These are phyloP conservation scores for Harrya chromipes DNA, from an alignment of 768 basidiomycete species.

Conservation along the genomic window DNA sequence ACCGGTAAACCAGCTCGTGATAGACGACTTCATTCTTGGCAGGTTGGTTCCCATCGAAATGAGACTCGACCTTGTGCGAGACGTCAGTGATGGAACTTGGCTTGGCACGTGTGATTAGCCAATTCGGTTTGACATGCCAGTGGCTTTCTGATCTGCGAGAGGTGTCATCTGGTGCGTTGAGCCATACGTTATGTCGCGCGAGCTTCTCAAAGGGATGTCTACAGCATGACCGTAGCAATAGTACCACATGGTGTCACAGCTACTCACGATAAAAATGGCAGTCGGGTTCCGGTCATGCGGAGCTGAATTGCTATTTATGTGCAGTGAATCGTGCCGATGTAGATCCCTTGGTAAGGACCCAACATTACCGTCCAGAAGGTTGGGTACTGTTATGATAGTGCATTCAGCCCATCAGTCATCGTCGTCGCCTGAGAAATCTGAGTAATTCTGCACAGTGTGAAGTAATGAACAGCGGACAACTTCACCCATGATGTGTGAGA, in stretches of 20 bases:
- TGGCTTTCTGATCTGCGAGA: background rate
- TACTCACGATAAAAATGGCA: conserved; percentile 7
- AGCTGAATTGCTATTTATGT: conserved; percentile 17
- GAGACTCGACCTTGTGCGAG: no score
- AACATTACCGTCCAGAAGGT: conserved; percentile 47
- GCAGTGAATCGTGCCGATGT: conserved; percentile 47
- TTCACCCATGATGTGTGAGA: conserved; percentile 38
- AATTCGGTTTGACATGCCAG: no score
- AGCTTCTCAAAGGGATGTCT: background rate
- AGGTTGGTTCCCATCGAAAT: no score
- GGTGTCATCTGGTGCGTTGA: background rate
- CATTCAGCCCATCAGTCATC: conserved; percentile 53
- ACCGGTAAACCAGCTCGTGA: no score
- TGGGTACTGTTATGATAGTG: conserved; percentile 52
- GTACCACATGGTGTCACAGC: no score
- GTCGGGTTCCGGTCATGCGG: background rate
- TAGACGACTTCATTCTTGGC: no score
- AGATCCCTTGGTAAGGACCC: conserved; percentile 55
- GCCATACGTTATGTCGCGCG: background rate
- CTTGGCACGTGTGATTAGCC: no score
- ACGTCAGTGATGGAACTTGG: no score
- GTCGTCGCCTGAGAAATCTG: conserved; percentile 42
- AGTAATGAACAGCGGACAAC: conserved; percentile 12
- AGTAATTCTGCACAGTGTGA: background rate
- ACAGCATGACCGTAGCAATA: background rate